Evolutionary conservation across 495 filamentous ascomycete genomes (phyloP), one percentile per base, ranked within the genome.

Genomic region (Lasiosphaeria miniovina): DNA sequence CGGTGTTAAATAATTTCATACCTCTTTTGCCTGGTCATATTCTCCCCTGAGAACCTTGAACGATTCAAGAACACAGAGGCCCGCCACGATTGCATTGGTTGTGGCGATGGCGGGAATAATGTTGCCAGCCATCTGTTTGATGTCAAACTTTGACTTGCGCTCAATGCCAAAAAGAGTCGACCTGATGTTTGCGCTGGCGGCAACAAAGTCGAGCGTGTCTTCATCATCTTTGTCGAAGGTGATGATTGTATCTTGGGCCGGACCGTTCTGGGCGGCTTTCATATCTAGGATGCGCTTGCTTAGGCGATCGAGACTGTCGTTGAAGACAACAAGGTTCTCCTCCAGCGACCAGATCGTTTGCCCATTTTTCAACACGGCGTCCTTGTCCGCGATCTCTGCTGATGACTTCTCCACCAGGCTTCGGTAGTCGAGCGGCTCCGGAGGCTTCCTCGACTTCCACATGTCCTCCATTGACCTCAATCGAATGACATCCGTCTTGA

Each of bases 101-200:
- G 94, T 99, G 2, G 94, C 94, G 71, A 99, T 99, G 3, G 94
- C 95, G 0, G 94, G 94, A 57, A 99, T 98, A 66, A 99, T 99
- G 66, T 98, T 98, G 54, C 94, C 94, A 32, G 94, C 94, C 92
- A 98, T 99, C 75, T 98, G 91, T 71, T 99, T 99, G 64, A 93
- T 93, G 68, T 97, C 91, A 61, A 97, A 99, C 55, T 96, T 92
- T 6, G 92, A 96, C 66, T 89, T 90, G 7, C 78, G 73, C 61
- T 94, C 90, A 53, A 99, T 95, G 50, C 85, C 88, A 67, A 98
- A 99, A 10, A 94, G 75, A 15, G 82, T 79, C 4, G 92, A 93
- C 38, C 94, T 84, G 40, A 99, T 77, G 63, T 98, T 98, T 4
- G 93, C 91, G 61, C 86, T 88, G 0, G 95, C 86, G 1, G 93